Evolutionary conservation across 2,329 filamentous ascomycete genomes (phyloP), one percentile per base, ranked within the genome.

Genomic region (Septoria petroselini): DNA sequence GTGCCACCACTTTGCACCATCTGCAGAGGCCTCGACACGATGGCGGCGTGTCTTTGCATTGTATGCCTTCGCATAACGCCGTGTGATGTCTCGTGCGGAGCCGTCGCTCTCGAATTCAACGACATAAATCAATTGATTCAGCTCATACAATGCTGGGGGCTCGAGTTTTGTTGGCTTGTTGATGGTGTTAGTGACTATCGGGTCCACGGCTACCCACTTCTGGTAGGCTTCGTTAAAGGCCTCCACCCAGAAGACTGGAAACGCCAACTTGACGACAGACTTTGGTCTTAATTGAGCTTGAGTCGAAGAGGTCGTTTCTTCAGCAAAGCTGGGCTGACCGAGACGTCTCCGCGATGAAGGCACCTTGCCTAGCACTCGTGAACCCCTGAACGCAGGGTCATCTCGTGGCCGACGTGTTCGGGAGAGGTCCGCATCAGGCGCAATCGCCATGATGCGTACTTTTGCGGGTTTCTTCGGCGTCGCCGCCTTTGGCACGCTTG

Each of bases 211-310:
- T 48, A 95, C 81, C 93, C 93, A 98, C 73, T 89, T 95, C 65
- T 96, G 88, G 57, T 89, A 82, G 0, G 86, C 86, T 45, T 83
- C 76, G 56, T 96, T 91, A 57, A 95, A 87, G 3, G 88, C 84
- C 70, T 98, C 93, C 0, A 96, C 85, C 93, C 93, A 98, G 65
- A 90, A 97, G 2, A 97, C 78, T 0, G 93, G 93, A 62, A 85
- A 88, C 0, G 80, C 69, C 0, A 89, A 91, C 63, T 91, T 88
- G 18, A 77, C 77, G 8, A 85, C 78, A 11, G 65, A 70, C 15
- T 69, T 70, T 27, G 67, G 65, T 18, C 70, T 68, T 62, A 66
- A 50, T 38, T 44, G 53, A 3, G 57, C 49, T n/a, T 53, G 15
- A n/a, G 44, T 31, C 9, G 55, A 18, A 1, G 23, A 27, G 12